phyloP scores from a whole-genome alignment of 306 rosid species.

The Luffa acutangula region DNA sequence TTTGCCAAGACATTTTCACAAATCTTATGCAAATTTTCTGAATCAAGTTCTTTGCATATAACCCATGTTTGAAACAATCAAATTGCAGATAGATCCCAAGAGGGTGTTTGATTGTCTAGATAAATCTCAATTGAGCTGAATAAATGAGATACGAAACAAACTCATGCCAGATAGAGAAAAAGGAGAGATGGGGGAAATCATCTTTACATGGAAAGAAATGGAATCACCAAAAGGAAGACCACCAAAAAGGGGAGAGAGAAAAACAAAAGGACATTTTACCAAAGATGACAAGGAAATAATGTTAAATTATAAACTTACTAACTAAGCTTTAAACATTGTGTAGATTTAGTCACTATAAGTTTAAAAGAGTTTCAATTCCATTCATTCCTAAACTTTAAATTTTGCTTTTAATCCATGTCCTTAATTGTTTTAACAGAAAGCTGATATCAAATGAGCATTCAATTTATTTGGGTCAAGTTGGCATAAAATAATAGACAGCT shows the following conservation, averaged over 20 bases:
- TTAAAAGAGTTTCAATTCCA: background rate
- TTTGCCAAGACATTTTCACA: background rate
- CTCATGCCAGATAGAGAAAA: background rate
- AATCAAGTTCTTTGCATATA: background rate
- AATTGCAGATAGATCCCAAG: background rate
- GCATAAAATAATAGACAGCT: background rate
- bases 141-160: background rate
- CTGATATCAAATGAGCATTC: background rate
- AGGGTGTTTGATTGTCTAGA: background rate
- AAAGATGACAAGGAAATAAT: background rate
- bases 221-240: background rate
- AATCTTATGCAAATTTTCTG: background rate
- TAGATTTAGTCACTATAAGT: background rate
- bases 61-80: background rate
- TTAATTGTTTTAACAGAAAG: too few relatives aligned
- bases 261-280: background rate
- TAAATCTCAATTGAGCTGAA: background rate
- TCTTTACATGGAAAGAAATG: background rate
- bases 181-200: background rate
- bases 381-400: background rate
- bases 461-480: background rate
- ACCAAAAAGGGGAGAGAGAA: background rate
- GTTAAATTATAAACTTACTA: background rate
- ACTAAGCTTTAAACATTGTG: background rate
- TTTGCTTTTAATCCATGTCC: background rate